Base-by-base conservation (phyloP, 345 rosid genomes). In the Eucalyptus cladocalyx region DNA sequence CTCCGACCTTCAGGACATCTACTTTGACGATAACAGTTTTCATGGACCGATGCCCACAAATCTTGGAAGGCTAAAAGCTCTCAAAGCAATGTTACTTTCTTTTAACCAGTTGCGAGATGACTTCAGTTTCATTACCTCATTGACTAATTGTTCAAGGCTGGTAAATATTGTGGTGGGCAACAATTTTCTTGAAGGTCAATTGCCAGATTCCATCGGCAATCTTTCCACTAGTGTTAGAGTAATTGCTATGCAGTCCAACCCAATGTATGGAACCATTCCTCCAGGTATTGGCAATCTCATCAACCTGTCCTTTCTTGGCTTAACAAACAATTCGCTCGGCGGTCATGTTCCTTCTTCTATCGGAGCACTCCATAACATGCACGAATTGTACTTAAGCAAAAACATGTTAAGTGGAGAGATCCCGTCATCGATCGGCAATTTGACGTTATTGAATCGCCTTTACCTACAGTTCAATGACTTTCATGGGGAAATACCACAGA, bases 401-500 rank as follows among this genome's bases (percentile, higher is more conserved):
- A 89, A 89, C 69, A 9, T 7, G 28, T 23, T 86, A 54, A 72
- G 19, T 0, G 88, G 90, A 23, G 34, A 34, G 30, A 89, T 86
- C 43, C 90, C 80, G 5, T 80, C 72, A 0, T 86, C 87, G 1
- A 11, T 89, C 1, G 48, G 88, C 32, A 89, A 86, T 48, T 49
- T 86, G 88, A 42, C 88, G 10, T 34, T 86, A 11, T 86, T 86
- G 14, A 86, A 2, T 23, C 4, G 0, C 37, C 86, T 89, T 23
- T 67, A 45, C n/a, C 9, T 48, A 5, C 0, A 4, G 3, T 16
- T 4, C 62, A 91, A 91, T 47, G 5, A 50, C 10, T 86, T 91
- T 8, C 88, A 53, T 16, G 93, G 91, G 9, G 81, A 30, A 87
- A 89, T 91, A 65, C 94, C 91, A 5, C 51, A 72, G 14, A 85